Base-by-base conservation (phyloP, 441 rosid genomes). In the Gossypium armourianum region DNA sequence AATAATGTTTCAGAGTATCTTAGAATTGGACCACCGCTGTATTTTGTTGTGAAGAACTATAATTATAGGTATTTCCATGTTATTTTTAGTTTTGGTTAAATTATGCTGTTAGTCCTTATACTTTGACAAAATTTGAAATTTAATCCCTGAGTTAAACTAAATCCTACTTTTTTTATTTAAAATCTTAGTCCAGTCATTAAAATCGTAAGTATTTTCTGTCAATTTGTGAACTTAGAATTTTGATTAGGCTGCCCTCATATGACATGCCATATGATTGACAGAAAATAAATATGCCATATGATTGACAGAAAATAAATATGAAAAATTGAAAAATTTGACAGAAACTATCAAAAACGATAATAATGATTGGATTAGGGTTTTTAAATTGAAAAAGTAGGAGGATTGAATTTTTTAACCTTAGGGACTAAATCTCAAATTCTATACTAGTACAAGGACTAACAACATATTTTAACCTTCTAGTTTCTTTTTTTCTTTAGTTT, bases 21-120 rank as follows among this genome's bases (percentile, higher is more conserved):
- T 73, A 84, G 97, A 80, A 94, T 94, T 64, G 98, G 98, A 73
- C 92, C 98, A 4, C 98, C 98, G 0, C 73, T 94, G 6, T 94
- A 91, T 79, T 94, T 94, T 80, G 96, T 94, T 67, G 89, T 91
- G 70, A 94, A 94, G 82, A 86, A 91, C 77, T 94, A 83, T 77
- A 94, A 94, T 73, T 94, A 90, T 76, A 94, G 98, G 98, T 91
- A 80, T 77, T 52, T 62, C 63, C 43, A 36, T 49, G 61, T 66
- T 56, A 68, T 47, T 17, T 56, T 45, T 50, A 49, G 13, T 23
- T 66, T 77, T 77, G 47, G n/a, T 40, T 40, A 40, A 40, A 40
- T 9, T 40, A 40, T 9, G 47, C 47, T 40, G 47, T 40, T 40
- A 40, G 47, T 9, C 47, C 47, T 40, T 36, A 8, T 36, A 8